A percentile compares a stretch with the other conserved stretches of the same genome.
These are phyloP conservation scores for Nemania sp. DNA, from an alignment of 2,329 filamentous ascomycete species.

Conservation along the genomic window DNA sequence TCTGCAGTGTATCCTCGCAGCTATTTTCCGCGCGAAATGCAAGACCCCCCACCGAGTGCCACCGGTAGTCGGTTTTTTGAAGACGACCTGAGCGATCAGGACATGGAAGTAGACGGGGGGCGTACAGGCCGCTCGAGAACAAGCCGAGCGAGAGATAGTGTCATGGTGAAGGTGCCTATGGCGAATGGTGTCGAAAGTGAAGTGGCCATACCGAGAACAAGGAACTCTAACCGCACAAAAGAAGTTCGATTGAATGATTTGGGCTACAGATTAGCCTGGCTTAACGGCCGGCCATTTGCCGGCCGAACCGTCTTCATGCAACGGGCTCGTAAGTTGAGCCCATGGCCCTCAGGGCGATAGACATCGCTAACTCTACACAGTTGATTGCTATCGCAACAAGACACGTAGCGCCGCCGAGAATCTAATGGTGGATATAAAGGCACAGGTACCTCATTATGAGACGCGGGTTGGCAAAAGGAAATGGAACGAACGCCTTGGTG, in stretches of 20 bases:
- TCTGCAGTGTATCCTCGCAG: constrained; percentile 90
- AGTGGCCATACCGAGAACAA: constrained; percentile 74
- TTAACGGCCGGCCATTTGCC: constrained; percentile 89
- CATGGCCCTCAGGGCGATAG: constrained; percentile 8
- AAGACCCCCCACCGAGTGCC: constrained; percentile 76
- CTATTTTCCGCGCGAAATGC: constrained; percentile 93
- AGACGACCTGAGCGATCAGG: constrained; percentile 61
- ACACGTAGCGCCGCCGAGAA: constrained; percentile 61
- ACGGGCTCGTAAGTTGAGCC: constrained; percentile 73
- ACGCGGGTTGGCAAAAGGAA: constrained; percentile 82
- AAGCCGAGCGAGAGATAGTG: constrained; percentile 40
- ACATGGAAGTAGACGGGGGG: constrained; percentile 59
- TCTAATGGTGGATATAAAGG: constrained; percentile 72
- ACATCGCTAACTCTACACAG: constrained; percentile 49
- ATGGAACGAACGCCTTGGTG: constrained; percentile 64
- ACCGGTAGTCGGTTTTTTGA: constrained; percentile 76
- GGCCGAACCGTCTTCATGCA: constrained; percentile 86
- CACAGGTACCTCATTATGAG: constrained; percentile 83
- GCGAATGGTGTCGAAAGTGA: constrained; percentile 73
- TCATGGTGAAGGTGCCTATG: constrained; percentile 64
- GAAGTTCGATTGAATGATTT: constrained; percentile 92
- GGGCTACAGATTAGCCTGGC: constrained; percentile 95
- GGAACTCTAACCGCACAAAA: constrained; percentile 69
- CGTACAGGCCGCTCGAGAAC: constrained; percentile 42
- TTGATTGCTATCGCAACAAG: constrained; percentile 85